Evolutionary conservation across 1,139 yeast species (phyloP), one percentile per base, ranked within the genome.

Genomic region (Candida smagusa): DNA sequence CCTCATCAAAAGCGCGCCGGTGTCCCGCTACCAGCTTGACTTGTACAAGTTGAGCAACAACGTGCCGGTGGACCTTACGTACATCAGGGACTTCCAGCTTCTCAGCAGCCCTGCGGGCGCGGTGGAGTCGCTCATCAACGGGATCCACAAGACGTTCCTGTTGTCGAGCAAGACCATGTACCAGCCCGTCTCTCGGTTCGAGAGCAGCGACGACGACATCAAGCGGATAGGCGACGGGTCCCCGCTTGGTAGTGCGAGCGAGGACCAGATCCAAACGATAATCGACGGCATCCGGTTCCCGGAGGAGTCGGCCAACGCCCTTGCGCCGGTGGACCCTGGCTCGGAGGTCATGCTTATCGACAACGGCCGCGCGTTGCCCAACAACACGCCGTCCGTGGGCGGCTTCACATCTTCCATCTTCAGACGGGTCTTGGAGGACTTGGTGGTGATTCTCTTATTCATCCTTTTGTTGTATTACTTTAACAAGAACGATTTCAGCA

Each of bases 1-100:
- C 0, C 59, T 89, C 36, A 89, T 90, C 13, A 79, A 80, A 43
- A 77, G 87, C 21, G 94, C 97, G 0, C 92, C 95, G 0, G 53
- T 75, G 3, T 79, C 89, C 0, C 71, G 73, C 41, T 82, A 78
- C 49, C 78, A 78, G 31, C 52, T 74, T 38, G 39, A 61, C 9
- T 52, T 70, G 33, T 59, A 59, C 44, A 57, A 57, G 32, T 39
- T 58, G 13, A 47, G 45, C 16, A 44, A 46, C 27, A 39, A 42
- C 8, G 33, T 36, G 7, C 43, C 46, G 1, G 47, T 46, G 6
- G 50, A 49, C 21, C 38, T 46, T 9, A 42, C 45, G 5, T 45
- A 42, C 29, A 40, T 54, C 29, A 47, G 45, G 22, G 47, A 52
- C 36, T 53, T 62, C 35, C 49, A 57, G 30, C 37, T 63, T 13